These are phyloP conservation scores for Populus hybrid DNA, from an alignment of 441 rosid genomes.

Conservation along the genomic window DNA sequence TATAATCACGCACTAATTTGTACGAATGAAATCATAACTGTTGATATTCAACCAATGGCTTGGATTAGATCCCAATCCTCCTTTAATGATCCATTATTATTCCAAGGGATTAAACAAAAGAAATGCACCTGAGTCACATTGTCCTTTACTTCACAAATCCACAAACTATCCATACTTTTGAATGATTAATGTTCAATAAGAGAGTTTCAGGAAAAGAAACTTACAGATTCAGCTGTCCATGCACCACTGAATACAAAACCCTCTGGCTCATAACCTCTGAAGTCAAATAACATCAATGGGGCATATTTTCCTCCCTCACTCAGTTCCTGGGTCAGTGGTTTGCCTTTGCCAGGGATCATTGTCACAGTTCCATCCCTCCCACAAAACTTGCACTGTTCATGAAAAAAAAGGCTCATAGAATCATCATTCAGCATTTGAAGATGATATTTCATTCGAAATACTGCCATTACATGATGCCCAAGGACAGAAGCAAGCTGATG, in stretches of 20 bases:
- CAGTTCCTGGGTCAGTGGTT: constrained; percentile 54
- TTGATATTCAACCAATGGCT: background rate
- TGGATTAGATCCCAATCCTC: background rate
- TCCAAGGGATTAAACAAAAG: background rate
- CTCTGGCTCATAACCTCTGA: constrained; percentile 78
- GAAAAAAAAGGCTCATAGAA: constrained; percentile 6
- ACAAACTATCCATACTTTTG: background rate
- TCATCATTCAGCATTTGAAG: constrained; percentile 4
- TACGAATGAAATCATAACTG: background rate
- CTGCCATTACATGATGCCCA: background rate
- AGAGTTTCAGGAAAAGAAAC: constrained; percentile 27
- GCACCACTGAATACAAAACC: constrained; percentile 59
- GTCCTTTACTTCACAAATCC: background rate
- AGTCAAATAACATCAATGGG: constrained; percentile 83
- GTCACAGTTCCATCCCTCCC: constrained; percentile 77
- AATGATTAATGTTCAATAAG: background rate
- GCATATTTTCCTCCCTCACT: constrained; percentile 58
- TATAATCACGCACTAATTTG: background rate
- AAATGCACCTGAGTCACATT: background rate
- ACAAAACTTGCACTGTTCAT: constrained; percentile 78
- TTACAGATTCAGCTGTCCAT: constrained; percentile 89
- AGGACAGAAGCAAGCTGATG: background rate
- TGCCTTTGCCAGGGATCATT: constrained; percentile 69
- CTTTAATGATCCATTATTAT: background rate
- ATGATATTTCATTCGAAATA: background rate